These are phyloP conservation scores for Salix koriyanagi DNA, from an alignment of 345 rosid species.

Conservation along the genomic window DNA sequence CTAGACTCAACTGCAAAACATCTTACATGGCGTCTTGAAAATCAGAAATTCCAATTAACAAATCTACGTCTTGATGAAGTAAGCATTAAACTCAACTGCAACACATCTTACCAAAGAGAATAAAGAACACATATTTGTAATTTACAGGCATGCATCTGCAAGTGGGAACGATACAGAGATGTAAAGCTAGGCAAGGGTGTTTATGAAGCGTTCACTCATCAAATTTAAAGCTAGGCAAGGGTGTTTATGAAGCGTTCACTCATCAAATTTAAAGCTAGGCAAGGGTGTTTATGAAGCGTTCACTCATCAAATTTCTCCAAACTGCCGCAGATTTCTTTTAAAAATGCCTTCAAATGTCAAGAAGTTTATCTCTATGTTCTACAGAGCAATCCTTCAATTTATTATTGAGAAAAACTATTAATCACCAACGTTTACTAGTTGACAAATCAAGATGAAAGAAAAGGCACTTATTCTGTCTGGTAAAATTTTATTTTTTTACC, in stretches of 20 bases:
- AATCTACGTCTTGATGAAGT: not conserved
- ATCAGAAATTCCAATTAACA: not conserved
- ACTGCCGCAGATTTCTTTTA: not conserved
- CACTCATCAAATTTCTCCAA: not conserved
- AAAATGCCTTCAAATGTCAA: not conserved
- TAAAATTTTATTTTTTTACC: not conserved
- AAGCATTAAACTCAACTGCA: not conserved
- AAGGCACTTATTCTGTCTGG: not conserved
- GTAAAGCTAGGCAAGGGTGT: not conserved
- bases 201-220: not conserved
- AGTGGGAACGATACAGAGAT: not conserved
- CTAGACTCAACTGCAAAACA: not conserved
- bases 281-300: not conserved
- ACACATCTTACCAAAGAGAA: not conserved
- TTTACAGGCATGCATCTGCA: not conserved
- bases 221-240: not conserved
- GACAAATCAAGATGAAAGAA: not conserved
- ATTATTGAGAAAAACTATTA: not conserved
- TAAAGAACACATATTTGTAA: not conserved
- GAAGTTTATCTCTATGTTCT: not conserved
- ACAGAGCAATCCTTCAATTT: not conserved
- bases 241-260: not conserved
- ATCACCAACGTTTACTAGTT: not conserved
- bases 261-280: not conserved
- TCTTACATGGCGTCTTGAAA: not conserved